Conservation (phyloP, 176 grass and related monocot genomes). For the Lolium rigidum region DNA sequence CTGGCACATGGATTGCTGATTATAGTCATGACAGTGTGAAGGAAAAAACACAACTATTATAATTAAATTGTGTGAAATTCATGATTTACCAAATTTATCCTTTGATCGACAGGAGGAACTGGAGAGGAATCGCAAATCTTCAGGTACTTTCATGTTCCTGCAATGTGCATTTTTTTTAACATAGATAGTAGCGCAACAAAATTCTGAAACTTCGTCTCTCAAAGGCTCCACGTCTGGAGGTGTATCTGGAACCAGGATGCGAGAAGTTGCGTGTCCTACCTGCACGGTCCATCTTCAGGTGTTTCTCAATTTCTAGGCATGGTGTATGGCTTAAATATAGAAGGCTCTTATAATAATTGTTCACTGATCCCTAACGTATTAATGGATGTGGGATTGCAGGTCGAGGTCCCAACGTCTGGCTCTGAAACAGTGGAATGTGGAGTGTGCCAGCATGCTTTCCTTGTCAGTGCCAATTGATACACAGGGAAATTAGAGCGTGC, state of each 20-base stretch:
- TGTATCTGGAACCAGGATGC: slow-evolving; percentile 67
- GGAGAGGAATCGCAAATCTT: slow-evolving; percentile 86
- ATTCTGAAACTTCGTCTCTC: slow-evolving; percentile 28
- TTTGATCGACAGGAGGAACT: slow-evolving; percentile 87
- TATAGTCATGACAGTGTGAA: neutral
- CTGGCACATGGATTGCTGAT: too few relatives aligned
- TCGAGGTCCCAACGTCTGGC: slow-evolving; percentile 85
- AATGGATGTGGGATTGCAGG: slow-evolving; percentile 60
- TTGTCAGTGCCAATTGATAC: slow-evolving; percentile 82
- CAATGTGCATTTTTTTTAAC: neutral
- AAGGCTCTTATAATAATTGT: neutral
- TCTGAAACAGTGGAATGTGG: slow-evolving; percentile 98
- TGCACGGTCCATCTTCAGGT: slow-evolving; percentile 99
- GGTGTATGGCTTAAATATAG: neutral
- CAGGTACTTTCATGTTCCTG: slow-evolving; percentile 56
- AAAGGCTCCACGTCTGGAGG: slow-evolving; percentile 57
- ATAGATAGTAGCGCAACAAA: neutral
- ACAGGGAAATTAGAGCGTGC: slow-evolving; percentile 2
- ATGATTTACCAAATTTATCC: slow-evolving; percentile 36
- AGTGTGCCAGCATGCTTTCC: slow-evolving; percentile 95
- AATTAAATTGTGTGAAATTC: neutral
- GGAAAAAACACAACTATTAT: neutral
- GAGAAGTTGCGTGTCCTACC: slow-evolving; percentile 92
- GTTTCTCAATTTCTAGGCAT: neutral
- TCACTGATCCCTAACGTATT: neutral